These are phyloP conservation scores for Fraxinus floribunda DNA, from an alignment of 305 asterid species.

Conservation along the genomic window DNA sequence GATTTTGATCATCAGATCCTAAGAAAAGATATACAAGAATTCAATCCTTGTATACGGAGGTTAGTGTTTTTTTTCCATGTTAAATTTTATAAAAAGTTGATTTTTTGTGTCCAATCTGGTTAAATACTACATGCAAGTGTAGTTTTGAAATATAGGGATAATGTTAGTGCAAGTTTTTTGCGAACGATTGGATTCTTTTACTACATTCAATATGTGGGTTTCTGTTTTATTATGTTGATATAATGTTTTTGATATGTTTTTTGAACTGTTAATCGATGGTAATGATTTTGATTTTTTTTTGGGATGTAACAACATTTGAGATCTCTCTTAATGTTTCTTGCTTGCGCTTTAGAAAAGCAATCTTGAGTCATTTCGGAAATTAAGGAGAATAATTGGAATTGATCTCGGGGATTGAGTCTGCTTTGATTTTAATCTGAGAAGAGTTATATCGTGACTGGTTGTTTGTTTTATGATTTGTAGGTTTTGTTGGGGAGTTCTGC, in stretches of 20 bases:
- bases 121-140: conserved; percentile 16
- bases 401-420: conserved; percentile 10
- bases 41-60: conserved; percentile 28
- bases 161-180: not conserved
- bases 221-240: conserved; percentile 42
- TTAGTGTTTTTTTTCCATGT: conserved; percentile 20
- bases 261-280: not conserved
- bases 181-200: conserved; percentile 19
- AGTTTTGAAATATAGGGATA: not conserved
- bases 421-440: conserved; percentile 8
- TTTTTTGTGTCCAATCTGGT: conserved; percentile 3
- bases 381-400: not conserved
- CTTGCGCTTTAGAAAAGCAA: not conserved
- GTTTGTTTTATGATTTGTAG: not conserved
- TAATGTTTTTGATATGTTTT: conserved; percentile 9
- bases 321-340: conserved; percentile 28
- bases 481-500: conserved; percentile 14
- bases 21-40: conserved; percentile 10
- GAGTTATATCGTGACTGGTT: not conserved
- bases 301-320: conserved; percentile 27
- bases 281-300: conserved; percentile 9
- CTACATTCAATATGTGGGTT: conserved; percentile 22
- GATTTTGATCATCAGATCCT: conserved; percentile 30
- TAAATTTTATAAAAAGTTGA: not conserved
- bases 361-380: conserved; percentile 3